Percentiles rank a stretch among this genome's conserved stretches.
Conservation (phyloP, 306 rosid genomes). For the Prunus mira region DNA sequence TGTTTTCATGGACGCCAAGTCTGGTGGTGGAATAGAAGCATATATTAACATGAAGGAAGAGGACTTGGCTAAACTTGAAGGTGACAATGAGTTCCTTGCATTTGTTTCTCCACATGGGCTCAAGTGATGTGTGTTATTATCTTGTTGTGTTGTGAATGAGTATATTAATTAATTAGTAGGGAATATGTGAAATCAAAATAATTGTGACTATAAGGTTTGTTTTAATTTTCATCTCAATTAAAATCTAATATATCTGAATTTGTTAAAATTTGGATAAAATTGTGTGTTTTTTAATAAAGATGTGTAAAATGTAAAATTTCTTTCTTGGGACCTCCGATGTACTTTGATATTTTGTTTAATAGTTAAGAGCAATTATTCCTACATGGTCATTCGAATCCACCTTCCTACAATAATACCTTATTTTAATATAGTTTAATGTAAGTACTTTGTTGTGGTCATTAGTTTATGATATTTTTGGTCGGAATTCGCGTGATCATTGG, state of each 20-base stretch:
- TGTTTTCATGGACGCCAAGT: constrained; percentile 19
- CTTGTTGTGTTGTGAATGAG: neutral
- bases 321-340: too few species aligned
- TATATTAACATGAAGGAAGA: constrained; percentile 16
- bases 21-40: constrained; percentile 31
- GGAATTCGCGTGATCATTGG: too few species aligned
- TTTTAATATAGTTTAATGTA: neutral
- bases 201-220: neutral
- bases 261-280: neutral
- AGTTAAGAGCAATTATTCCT: too few species aligned
- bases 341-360: too few species aligned
- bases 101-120: neutral
- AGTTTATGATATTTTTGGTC: too few species aligned
- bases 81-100: constrained; percentile 20
- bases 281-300: neutral
- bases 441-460: neutral
- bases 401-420: too few species aligned
- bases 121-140: neutral
- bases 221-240: too few species aligned
- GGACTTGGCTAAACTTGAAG: constrained; percentile 22
- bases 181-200: too few species aligned
- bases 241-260: too few species aligned
- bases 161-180: neutral
- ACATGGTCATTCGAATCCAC: too few species aligned
- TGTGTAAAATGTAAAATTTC: too few species aligned